These are phyloP conservation scores for Jaenimonas drosophilae DNA, from an alignment of 208 protist species.

Conservation along the genomic window DNA sequence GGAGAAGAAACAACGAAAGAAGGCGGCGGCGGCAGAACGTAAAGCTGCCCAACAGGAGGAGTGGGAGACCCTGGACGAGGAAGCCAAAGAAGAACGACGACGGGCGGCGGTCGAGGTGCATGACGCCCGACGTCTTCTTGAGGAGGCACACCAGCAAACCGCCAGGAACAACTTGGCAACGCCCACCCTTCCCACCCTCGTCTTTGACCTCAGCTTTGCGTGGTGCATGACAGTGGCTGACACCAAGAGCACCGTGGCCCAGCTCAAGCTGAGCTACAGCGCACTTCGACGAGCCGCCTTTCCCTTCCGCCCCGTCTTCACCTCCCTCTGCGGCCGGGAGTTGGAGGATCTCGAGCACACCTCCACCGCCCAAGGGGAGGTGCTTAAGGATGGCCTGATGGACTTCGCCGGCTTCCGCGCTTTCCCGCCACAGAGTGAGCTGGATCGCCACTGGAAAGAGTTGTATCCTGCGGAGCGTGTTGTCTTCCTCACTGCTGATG, in stretches of 20 bases:
- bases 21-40: conserved; percentile 14
- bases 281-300: conserved; percentile 50
- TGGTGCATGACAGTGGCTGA: conserved; percentile 77
- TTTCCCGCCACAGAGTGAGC: conserved; percentile 28
- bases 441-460: conserved; percentile 51
- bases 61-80: conserved; percentile 47
- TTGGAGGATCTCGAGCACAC: not conserved
- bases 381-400: conserved; percentile 18
- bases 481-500: conserved; percentile 75
- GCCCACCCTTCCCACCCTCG: conserved; percentile 31
- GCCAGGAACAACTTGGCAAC: conserved; percentile 26
- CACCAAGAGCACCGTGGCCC: conserved; percentile 70
- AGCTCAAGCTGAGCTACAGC: conserved; percentile 85
- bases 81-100: conserved; percentile 26
- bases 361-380: conserved; percentile 10
- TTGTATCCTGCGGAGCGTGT: conserved; percentile 30
- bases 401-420: conserved; percentile 62
- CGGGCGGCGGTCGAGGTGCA: conserved; percentile 26
- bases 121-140: conserved; percentile 32
- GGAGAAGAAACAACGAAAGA: conserved; percentile 28
- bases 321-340: conserved; percentile 43
- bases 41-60: conserved; percentile 19
- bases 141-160: conserved; percentile 8
- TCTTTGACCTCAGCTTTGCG: conserved; percentile 84
- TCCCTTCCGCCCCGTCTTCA: conserved; percentile 64